Evolutionary conservation across 2,329 filamentous ascomycete genomes (phyloP).

Genomic region (Xylaria sp.): DNA sequence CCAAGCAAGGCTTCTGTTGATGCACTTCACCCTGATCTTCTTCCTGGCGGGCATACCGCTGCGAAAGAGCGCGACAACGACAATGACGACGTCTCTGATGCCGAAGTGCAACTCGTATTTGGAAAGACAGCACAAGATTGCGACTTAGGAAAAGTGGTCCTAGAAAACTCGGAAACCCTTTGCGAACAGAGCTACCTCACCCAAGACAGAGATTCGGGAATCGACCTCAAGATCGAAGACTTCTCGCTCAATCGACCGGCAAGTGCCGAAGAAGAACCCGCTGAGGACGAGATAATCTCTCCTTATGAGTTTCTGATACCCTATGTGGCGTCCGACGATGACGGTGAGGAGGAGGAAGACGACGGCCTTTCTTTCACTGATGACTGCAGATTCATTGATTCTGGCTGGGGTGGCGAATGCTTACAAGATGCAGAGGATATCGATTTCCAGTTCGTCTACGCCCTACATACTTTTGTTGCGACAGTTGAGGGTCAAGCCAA

Average conservation of each 20-base stretch:
- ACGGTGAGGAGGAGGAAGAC: conserved; percentile 77
- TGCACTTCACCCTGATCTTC: conserved; percentile 53
- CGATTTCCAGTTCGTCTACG: conserved; percentile 99
- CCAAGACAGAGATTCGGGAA: conserved; percentile 33
- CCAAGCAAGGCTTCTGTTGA: conserved; percentile 51
- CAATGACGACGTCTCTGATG: conserved; percentile 47
- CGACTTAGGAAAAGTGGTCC: conserved; percentile 27
- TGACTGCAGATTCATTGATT: conserved; percentile 73
- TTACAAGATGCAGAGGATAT: conserved; percentile 98
- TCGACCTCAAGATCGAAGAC: conserved; percentile 39
- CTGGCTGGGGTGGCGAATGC: conserved; percentile 80
- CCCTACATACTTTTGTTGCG: conserved; percentile 95
- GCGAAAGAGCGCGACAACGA: conserved; percentile 48
- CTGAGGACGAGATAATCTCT: conserved; percentile 47
- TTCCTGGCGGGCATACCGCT: conserved; percentile 59
- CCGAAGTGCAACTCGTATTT: conserved; percentile 32
- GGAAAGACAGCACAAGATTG: conserved; percentile 32
- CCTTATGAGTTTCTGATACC: conserved; percentile 54
- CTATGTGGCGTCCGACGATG: conserved; percentile 69
- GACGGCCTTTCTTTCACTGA: conserved; percentile 62
- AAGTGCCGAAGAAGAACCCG: conserved; percentile 30
- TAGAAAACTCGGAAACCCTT: conserved; percentile 22
- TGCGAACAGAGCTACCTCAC: conserved; percentile 17
- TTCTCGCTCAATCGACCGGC: conserved; percentile 34
- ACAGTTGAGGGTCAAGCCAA: conserved; percentile 99